Base-by-base conservation (phyloP, 805 yeast species). In the Yarrowia hollandica region DNA sequence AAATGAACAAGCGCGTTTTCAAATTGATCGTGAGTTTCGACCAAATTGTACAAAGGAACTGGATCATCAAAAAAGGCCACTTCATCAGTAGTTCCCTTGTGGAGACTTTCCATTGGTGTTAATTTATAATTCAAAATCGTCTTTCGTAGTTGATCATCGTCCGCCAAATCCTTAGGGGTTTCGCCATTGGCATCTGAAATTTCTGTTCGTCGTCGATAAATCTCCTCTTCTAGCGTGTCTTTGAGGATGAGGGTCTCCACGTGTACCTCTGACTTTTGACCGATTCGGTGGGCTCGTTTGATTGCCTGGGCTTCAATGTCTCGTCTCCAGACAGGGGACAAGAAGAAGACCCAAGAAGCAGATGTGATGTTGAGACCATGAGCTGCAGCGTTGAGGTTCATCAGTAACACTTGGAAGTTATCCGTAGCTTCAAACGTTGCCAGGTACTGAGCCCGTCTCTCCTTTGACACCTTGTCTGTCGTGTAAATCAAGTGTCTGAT, bases 251-350 rank as follows among this genome's bases (percentile, higher is more conserved):
- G 90, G 59, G 97, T 73, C 2, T 82, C 76, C 21, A 91, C 90
- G 62, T 81, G 82, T 10, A 92, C 97, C 35, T 78, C 78, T 15
- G 77, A 80, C 10, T 74, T 74, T 68, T 91, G 98, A 0, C 98
- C 97, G 67, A 92, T 88, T 65, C 98, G 79, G 68, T 91, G 97
- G 14, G 91, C 80, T 66, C 98, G 75, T 71, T 90, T 96, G 62
- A 90, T 88, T 0, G 96, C 96, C 69, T 90, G 97, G 56, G 88
- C 89, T 66, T 90, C 96, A 54, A 86, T 82, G 54, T 96, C 88
- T 41, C 89, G 92, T 30, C 94, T 87, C 97, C 97, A 91, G 91
- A 96, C 91, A 0, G 97, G 97, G 66, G 91, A 97, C 87, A 92
- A 84, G 81, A 91, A 78, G 65, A 83, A 90, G 3, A 94, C 97